Conservation (phyloP, 768 basidiomycete species). For the Phanerochaete carnosa region DNA sequence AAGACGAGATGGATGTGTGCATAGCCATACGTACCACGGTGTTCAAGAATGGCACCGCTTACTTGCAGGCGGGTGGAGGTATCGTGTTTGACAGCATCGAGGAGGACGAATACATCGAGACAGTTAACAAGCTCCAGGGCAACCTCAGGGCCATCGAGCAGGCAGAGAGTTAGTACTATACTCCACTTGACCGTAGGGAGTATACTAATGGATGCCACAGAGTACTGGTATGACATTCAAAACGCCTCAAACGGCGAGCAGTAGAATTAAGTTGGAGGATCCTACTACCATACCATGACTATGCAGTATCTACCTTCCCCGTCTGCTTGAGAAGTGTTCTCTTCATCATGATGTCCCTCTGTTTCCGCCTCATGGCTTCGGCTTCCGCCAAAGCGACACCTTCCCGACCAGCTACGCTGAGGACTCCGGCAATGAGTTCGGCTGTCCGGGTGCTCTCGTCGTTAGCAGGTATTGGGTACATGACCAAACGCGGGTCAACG, state of each 20-base stretch:
- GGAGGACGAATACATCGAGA: slow-evolving; percentile 96
- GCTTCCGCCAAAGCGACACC: slow-evolving; percentile 49
- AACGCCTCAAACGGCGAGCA: slow-evolving; percentile 17
- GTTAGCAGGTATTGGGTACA: slow-evolving; percentile 99
- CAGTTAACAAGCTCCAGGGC: slow-evolving; percentile 88
- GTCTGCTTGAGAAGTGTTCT: not conserved
- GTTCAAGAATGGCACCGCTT: slow-evolving; percentile 89
- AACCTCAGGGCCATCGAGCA: slow-evolving; percentile 82
- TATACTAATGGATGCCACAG: slow-evolving; percentile 37
- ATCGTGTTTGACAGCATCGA: slow-evolving; percentile 97
- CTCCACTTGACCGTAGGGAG: not conserved
- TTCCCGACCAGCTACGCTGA: slow-evolving; percentile 85
- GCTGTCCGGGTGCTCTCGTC: slow-evolving; percentile 91
- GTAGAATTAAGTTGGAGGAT: slow-evolving; percentile 5
- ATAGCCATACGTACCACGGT: slow-evolving; percentile 98
- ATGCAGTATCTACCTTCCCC: not conserved
- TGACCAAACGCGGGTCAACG: slow-evolving; percentile 92
- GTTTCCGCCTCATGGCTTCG: slow-evolving; percentile 21
- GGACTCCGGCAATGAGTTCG: slow-evolving; percentile 84
- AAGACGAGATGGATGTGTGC: slow-evolving; percentile 96
- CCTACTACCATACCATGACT: slow-evolving; percentile 8
- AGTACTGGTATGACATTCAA: slow-evolving; percentile 70
- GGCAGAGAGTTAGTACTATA: slow-evolving; percentile 73
- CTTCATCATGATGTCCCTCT: not conserved
- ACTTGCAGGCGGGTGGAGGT: slow-evolving; percentile 94